A percentile compares a stretch with the other conserved stretches of the same genome.
phyloP scores from a whole-genome alignment of 2,329 filamentous ascomycete genomes.

The Huntiella abstrusa region DNA sequence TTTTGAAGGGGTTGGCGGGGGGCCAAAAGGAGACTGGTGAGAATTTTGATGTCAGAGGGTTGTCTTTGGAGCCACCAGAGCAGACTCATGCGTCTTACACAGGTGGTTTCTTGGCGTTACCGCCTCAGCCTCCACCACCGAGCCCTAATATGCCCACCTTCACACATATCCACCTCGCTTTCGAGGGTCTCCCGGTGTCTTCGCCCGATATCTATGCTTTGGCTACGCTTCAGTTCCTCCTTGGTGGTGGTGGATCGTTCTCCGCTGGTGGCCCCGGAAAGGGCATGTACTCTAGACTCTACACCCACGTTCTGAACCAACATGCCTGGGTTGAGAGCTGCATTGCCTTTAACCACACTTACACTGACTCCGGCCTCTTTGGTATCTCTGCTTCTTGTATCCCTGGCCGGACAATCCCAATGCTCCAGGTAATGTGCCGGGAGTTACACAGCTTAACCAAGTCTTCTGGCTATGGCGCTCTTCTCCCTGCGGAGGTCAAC shows the following conservation, averaged over 20 bases:
- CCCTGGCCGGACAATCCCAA: constrained; percentile 56
- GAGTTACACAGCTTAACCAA: constrained; percentile 65
- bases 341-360: constrained; percentile 90
- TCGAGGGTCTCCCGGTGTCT: constrained; percentile 80
- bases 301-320: constrained; percentile 95
- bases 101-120: constrained; percentile 77
- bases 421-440: constrained; percentile 91
- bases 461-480: constrained; percentile 51
- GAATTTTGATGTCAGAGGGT: not conserved
- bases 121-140: constrained; percentile 55
- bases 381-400: constrained; percentile 78
- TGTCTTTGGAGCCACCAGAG: constrained; percentile 32
- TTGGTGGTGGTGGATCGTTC: constrained; percentile 91
- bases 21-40: constrained; percentile 39
- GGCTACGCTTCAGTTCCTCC: constrained; percentile 83
- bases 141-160: constrained; percentile 64
- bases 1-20: constrained; percentile 75
- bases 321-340: constrained; percentile 95
- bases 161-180: constrained; percentile 87
- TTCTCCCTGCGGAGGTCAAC: constrained; percentile 62
- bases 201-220: constrained; percentile 91
- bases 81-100: constrained; percentile 58
- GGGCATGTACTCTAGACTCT: constrained; percentile 96
- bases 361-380: constrained; percentile 89
- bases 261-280: constrained; percentile 92